These are phyloP conservation scores for Zizania latifolia DNA, from an alignment of 176 grass and related monocot species.

Conservation along the genomic window DNA sequence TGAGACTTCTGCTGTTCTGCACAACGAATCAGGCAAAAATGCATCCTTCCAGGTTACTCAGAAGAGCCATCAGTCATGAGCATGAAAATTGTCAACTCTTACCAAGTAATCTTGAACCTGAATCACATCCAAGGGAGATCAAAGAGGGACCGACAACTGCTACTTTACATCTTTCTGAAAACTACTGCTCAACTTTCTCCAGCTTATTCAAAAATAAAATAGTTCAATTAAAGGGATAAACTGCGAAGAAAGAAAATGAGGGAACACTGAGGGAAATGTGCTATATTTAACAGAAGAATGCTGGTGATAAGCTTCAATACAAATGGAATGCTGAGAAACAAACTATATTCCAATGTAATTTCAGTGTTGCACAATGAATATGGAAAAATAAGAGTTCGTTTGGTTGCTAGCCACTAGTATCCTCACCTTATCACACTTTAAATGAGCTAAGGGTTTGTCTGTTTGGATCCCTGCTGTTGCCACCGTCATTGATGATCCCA, in stretches of 20 bases:
- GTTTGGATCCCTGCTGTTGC: no score
- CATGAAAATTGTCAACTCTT: no score
- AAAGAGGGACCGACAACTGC: not conserved
- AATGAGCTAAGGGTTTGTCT: no score
- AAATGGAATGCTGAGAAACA: not conserved
- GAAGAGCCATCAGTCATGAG: no score
- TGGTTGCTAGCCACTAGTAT: no score
- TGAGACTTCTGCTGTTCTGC: not conserved
- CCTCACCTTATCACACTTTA: no score
- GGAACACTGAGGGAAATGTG: not conserved
- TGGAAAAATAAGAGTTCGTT: not conserved
- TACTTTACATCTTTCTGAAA: slow-evolving; percentile 32
- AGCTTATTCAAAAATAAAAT: not conserved
- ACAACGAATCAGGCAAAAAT: no score
- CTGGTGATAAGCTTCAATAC: not conserved
- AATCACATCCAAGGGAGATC: not conserved
- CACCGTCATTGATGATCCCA: no score
- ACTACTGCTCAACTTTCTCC: slow-evolving; percentile 26
- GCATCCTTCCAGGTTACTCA: no score
- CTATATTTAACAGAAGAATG: not conserved
- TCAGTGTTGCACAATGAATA: not conserved
- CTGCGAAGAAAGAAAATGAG: not conserved
- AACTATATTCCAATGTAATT: not conserved
- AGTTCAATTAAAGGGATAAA: not conserved
- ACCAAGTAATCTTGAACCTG: not conserved